Evolutionary conservation across 257 asterid species (phyloP), one percentile per base, ranked within the genome.

Genomic region (Agastache rugosa): DNA sequence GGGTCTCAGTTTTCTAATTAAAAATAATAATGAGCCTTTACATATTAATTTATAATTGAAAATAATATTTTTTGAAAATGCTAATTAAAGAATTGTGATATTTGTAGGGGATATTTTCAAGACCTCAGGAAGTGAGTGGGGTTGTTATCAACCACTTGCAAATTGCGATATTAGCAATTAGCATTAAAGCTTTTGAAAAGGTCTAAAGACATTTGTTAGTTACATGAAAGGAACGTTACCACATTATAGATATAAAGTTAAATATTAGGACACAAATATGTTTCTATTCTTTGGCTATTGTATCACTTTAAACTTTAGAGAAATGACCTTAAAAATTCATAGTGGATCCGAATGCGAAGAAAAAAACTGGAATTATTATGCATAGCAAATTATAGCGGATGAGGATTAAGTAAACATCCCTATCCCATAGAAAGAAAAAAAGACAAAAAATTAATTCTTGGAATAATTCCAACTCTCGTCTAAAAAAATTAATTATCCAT

Each of bases 71-170:
- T 61, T 47, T 67, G 23, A 61, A 78, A 73, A 34, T 67, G 67
- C 3, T 14, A 27, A 48, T 72, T 56, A 56, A 19, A 50, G 1
- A 47, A 75, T 56, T 63, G 69, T 22, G 42, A 44, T 31, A 34
- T 69, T 67, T 73, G 11, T 47, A 7, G 2, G 71, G 12, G 60
- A 34, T 23, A 20, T 67, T 59, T 54, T 66, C 51, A 62, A 48
- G 9, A 8, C 10, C 55, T 76, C 17, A 4, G 31, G 72, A 80
- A 73, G 81, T 61, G 51, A 42, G 54, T 55, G 53, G 67, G 54
- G 71, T 55, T 55, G 16, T 54, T 63, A 31, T 39, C 35, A 59
- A 51, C 31, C 37, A 25, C 44, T 11, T 17, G n/a, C n/a, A n/a
- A n/a, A n/a, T n/a, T n/a, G 29, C 48, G 16, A 39, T 48, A 53